Conservation (phyloP, 2,329 filamentous ascomycete species). For the Fusarium tupiense region DNA sequence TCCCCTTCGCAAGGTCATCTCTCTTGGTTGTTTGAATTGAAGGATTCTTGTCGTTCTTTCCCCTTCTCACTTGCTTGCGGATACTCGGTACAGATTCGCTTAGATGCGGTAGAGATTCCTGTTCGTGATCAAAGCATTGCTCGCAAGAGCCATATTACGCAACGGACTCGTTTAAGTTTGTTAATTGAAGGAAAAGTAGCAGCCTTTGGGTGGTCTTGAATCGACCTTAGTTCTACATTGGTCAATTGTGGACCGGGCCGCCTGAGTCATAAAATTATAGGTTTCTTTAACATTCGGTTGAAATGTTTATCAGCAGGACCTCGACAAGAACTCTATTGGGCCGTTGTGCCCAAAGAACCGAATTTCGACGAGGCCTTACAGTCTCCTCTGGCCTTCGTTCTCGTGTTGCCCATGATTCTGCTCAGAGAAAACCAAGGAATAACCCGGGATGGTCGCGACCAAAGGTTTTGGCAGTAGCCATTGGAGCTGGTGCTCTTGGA, state of each 20-base stretch:
- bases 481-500: conserved; percentile 52
- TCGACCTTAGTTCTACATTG: conserved; percentile 19
- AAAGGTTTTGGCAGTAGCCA: conserved; percentile 52
- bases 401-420: conserved; percentile 7
- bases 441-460: conserved; percentile 43
- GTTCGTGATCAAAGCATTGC: background rate
- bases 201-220: conserved; percentile 13
- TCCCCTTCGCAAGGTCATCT: background rate
- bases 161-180: background rate
- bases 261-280: background rate
- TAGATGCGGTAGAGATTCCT: conserved; percentile 21
- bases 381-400: conserved; percentile 11
- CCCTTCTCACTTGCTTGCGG: conserved; percentile 4
- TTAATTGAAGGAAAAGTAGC: background rate
- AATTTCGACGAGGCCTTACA: conserved; percentile 23
- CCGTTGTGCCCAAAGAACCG: conserved; percentile 21
- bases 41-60: conserved; percentile 11
- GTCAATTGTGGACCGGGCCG: conserved; percentile 3
- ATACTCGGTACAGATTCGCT: conserved; percentile 23
- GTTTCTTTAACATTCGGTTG: background rate
- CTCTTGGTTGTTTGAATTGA: conserved; percentile 2
- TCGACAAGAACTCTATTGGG: conserved; percentile 30
- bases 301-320: conserved; percentile 31
- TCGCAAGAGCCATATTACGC: background rate
- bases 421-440: conserved; percentile 3